phyloP scores from a whole-genome alignment of 306 rosid species.

The Ammopiptanthus mongolicus region DNA sequence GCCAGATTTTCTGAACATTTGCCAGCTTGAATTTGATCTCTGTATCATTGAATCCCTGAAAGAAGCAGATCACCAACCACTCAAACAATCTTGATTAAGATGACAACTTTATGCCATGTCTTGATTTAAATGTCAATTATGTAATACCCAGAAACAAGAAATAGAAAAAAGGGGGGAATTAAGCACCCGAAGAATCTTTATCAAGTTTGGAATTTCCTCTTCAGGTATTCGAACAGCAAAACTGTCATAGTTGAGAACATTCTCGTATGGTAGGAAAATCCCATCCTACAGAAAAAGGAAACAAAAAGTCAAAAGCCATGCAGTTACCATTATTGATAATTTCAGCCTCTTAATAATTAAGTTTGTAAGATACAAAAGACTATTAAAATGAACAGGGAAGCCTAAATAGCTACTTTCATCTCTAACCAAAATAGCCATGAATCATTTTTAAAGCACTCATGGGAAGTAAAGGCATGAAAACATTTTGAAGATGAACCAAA shows the following conservation, averaged over 20 bases:
- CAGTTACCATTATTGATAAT: conserved; percentile 2
- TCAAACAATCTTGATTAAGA: conserved; percentile 7
- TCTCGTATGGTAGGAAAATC: conserved; percentile 84
- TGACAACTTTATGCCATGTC: background rate
- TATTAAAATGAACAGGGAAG: conserved; percentile 3
- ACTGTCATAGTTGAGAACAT: conserved; percentile 75
- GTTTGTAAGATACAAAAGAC: background rate
- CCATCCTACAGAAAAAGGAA: conserved; percentile 61
- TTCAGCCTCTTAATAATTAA: background rate
- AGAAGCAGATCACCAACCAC: conserved; percentile 22
- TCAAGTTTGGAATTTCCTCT: conserved; percentile 72
- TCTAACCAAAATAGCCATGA: conserved; percentile 7
- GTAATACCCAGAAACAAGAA: background rate
- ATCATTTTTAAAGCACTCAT: background rate
- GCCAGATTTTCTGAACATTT: conserved; percentile 76
- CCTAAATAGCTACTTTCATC: conserved; percentile 12
- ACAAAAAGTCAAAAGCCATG: conserved; percentile 4
- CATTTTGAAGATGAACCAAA: conserved; percentile 1
- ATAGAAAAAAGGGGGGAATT: background rate
- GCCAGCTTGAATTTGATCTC: conserved; percentile 66
- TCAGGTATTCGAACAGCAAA: conserved; percentile 78
- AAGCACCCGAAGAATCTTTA: conserved; percentile 66
- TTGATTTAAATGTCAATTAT: conserved; percentile 3
- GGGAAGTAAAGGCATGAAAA: background rate
- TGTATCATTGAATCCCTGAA: conserved; percentile 67